Conservation (phyloP, 2,329 filamentous ascomycete species). For the Ophiostoma perfectum region DNA sequence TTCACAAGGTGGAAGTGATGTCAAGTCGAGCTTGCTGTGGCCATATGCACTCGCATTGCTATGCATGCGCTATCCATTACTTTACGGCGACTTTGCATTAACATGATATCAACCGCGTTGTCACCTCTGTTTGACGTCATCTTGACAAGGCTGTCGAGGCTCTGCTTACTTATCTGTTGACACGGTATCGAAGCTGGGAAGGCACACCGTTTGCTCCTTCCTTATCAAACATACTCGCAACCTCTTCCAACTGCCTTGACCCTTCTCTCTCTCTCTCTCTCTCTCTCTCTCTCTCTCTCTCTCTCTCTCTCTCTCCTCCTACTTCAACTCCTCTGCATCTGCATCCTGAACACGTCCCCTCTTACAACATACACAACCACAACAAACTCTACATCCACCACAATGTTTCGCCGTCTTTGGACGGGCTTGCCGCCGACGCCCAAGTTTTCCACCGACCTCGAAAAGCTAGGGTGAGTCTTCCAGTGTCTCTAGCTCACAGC, state of each 20-base stretch:
- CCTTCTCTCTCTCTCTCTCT: background rate
- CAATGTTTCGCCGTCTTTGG: slow-evolving; percentile 67
- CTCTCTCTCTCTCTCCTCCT: background rate
- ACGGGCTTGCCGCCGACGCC: slow-evolving; percentile 63
- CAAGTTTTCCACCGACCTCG: slow-evolving; percentile 58
- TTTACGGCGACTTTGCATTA: background rate
- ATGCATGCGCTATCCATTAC: background rate
- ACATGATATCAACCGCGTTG: background rate
- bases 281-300: background rate
- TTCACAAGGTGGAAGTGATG: background rate
- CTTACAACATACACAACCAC: background rate
- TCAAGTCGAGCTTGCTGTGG: background rate
- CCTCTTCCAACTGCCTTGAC: no score
- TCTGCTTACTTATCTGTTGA: background rate
- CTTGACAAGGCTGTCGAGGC: background rate
- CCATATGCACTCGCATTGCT: background rate
- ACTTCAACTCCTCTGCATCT: background rate
- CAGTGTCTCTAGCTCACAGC: background rate
- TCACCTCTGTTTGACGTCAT: background rate
- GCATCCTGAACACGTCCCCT: background rate
- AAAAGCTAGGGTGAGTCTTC: slow-evolving; percentile 63
- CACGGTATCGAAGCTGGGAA: background rate
- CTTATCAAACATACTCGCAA: background rate
- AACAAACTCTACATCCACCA: background rate
- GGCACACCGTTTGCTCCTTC: slow-evolving; percentile 12